Base-by-base conservation (phyloP, 495 filamentous ascomycete species). In the Trichoderma reesei region DNA sequence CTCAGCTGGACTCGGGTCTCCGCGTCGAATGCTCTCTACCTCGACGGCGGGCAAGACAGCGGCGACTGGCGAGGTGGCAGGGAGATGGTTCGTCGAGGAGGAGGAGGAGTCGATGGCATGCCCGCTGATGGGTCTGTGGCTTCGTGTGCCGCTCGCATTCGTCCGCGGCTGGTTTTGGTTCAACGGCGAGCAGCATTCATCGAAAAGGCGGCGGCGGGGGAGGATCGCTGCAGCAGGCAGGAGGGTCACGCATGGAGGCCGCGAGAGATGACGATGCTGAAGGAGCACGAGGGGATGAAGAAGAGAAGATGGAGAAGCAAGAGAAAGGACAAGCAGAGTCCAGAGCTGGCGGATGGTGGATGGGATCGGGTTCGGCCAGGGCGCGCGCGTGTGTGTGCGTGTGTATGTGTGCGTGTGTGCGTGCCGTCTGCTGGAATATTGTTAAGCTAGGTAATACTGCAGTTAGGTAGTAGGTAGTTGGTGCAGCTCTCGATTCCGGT, bases 151-250 rank as follows among this genome's bases (percentile, higher is more conserved):
- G 51, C 51, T 56, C 51, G 51, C 51, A 56, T 56, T 56, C 51
- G 51, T 26, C 31, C 51, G 26, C 33, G 10, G 8, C 11, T 33
- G 26, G 26, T 26, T 26, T 26, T 26, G 26, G 10, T 56, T 33
- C 20, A 33, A 56, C 20, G 51, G 51, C 18, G 51, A n/a, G 51
- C 51, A 26, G 31, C 26, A 34, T 56, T 56, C 51, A 56, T 56
- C 51, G 51, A 56, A 56, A 56, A 56, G 51, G 51, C 51, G 51
- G 46, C 46, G 46, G 51, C 51, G 51, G 51, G 51, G 51, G 51
- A 56, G 26, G 26, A 56, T 56, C 51, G 51, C 51, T 56, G 51
- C 51, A n/a, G 34, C 26, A 56, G 9, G 26, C 3, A 3, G 11
- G 51, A 56, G 51, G 8, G 20, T 56, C 51, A 56, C 51, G 51